phyloP scores from a whole-genome alignment of 2,329 filamentous ascomycete genomes.

The Apiospora sp. region DNA sequence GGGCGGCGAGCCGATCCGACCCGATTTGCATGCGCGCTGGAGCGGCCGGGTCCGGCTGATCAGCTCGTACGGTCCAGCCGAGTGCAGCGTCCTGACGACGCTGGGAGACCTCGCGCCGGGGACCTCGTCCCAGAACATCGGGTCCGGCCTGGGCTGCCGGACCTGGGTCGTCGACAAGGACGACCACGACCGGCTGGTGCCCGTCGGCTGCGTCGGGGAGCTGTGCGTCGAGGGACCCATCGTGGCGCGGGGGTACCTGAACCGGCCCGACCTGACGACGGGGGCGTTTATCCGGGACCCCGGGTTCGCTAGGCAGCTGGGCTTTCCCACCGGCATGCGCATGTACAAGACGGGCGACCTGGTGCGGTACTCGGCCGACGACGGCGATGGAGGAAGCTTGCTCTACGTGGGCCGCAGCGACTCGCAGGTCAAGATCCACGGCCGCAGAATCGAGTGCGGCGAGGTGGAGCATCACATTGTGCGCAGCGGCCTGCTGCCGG shows the following conservation, averaged over 20 bases:
- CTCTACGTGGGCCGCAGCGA: conserved; percentile 55
- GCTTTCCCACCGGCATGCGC: too few relatives aligned
- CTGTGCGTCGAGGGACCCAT: conserved; percentile 67
- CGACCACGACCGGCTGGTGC: conserved; percentile 58
- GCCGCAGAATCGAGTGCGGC: conserved; percentile 49
- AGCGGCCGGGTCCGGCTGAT: background rate
- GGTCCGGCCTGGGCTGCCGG: conserved; percentile 49
- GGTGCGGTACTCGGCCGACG: conserved; percentile 57
- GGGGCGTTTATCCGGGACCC: conserved; percentile 33
- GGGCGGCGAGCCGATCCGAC: background rate
- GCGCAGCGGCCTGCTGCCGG: conserved; percentile 53
- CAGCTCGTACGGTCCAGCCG: background rate
- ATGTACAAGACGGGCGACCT: conserved; percentile 59
- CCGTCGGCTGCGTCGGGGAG: conserved; percentile 63
- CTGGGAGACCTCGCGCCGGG: background rate
- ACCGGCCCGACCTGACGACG: conserved; percentile 33
- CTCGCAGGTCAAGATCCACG: conserved; percentile 46
- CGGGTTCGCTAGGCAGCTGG: too few relatives aligned
- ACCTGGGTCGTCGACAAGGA: conserved; percentile 62
- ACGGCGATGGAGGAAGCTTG: conserved; percentile 51
- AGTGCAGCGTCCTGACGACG: background rate
- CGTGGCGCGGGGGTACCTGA: conserved; percentile 43
- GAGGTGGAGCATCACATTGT: conserved; percentile 57
- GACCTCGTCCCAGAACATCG: background rate
- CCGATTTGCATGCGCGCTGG: background rate